A percentile compares a stretch with the other conserved stretches of the same genome.
Evolutionary conservation across 2,329 filamentous ascomycete species (phyloP).

Genomic region (Elsinoe perseae): DNA sequence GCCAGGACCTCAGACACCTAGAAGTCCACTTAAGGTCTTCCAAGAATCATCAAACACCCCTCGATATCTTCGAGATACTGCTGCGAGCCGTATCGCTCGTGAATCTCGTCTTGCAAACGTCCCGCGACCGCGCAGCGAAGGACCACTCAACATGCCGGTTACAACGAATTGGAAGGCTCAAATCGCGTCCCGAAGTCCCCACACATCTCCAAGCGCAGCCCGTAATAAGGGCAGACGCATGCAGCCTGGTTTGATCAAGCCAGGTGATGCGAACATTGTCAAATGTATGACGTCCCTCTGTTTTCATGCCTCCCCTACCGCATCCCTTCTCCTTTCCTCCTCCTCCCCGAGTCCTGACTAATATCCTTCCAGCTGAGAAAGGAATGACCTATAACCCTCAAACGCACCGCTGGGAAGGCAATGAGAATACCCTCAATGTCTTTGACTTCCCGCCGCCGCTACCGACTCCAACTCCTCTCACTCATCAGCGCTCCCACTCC

Average conservation of each 20-base stretch:
- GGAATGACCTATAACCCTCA: conserved; percentile 93
- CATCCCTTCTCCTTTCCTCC: not conserved
- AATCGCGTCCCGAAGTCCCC: conserved; percentile 43
- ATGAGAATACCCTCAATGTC: conserved; percentile 72
- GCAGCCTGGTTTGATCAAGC: conserved; percentile 53
- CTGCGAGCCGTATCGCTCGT: conserved; percentile 56
- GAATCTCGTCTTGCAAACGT: conserved; percentile 48
- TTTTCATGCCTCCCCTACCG: not conserved
- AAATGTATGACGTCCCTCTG: conserved; percentile 14
- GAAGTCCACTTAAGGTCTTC: conserved; percentile 42
- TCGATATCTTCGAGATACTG: conserved; percentile 59
- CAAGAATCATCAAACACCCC: conserved; percentile 44
- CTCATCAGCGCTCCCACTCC: conserved; percentile 29
- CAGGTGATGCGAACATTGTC: conserved; percentile 16
- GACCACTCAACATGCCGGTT: conserved; percentile 45
- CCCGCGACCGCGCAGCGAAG: conserved; percentile 36
- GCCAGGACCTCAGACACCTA: conserved; percentile 44
- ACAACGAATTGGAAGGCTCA: conserved; percentile 54
- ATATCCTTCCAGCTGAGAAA: conserved; percentile 58
- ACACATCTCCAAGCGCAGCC: conserved; percentile 43
- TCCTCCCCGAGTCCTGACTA: not conserved
- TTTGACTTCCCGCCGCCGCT: conserved; percentile 54
- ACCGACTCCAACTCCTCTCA: conserved; percentile 31
- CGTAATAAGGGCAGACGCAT: conserved; percentile 40
- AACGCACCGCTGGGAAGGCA: conserved; percentile 89